Conservation (phyloP, 2,329 filamentous ascomycete species). For the Canariomyces notabilis region DNA sequence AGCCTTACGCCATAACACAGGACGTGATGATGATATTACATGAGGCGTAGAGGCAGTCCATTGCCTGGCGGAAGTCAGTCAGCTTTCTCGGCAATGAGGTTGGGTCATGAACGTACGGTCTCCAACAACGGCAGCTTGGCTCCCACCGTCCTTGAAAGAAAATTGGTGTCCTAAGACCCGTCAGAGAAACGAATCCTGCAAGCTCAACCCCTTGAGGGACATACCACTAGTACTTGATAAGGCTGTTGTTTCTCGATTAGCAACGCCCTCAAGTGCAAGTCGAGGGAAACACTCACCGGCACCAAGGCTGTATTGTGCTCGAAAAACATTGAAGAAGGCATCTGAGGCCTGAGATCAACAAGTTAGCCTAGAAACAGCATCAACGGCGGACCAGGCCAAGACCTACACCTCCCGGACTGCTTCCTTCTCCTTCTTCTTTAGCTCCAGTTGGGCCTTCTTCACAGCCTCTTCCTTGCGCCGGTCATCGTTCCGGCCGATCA, state of each 20-base stretch:
- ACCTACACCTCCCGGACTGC: constrained; percentile 67
- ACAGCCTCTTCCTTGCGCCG: constrained; percentile 58
- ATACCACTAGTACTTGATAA: constrained; percentile 66
- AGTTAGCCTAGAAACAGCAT: constrained; percentile 1
- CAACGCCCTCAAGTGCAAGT: neutral
- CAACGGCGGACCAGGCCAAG: neutral
- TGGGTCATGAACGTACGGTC: constrained; percentile 60
- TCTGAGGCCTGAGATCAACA: constrained; percentile 55
- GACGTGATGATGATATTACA: constrained; percentile 83
- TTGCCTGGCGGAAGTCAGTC: constrained; percentile 42
- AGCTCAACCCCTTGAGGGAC: neutral
- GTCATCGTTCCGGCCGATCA: constrained; percentile 76
- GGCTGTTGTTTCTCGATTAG: constrained; percentile 37
- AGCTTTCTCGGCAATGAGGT: no score
- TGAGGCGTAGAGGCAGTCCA: constrained; percentile 91
- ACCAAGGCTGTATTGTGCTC: constrained; percentile 81
- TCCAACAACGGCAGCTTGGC: constrained; percentile 84
- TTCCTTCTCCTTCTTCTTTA: constrained; percentile 37
- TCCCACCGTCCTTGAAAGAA: constrained; percentile 84
- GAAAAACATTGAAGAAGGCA: constrained; percentile 81
- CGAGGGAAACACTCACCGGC: constrained; percentile 37
- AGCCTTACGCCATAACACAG: constrained; percentile 50
- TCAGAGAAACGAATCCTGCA: neutral
- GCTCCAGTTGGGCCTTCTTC: constrained; percentile 44
- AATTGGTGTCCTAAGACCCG: constrained; percentile 62